Conservation (phyloP, 306 rosid species). For the Prunus mume region DNA sequence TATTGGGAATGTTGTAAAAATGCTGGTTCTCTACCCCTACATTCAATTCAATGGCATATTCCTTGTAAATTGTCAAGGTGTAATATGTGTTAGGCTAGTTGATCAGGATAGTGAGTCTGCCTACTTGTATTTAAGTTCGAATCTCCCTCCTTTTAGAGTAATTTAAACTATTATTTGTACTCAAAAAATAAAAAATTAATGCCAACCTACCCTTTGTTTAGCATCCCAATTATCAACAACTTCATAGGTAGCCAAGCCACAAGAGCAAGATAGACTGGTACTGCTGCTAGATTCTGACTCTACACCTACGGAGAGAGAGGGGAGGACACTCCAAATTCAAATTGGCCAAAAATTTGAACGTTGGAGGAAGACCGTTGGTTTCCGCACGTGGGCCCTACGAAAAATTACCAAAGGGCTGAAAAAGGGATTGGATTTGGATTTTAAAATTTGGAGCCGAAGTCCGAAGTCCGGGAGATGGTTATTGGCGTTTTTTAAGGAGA, state of each 20-base stretch:
- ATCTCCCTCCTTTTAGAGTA: too few relatives aligned
- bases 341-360: slow-evolving; percentile 16
- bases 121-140: too few relatives aligned
- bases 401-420: neutral
- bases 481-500: neutral
- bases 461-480: neutral
- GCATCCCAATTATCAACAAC: neutral
- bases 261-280: neutral
- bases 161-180: too few relatives aligned
- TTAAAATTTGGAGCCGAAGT: neutral
- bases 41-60: too few relatives aligned
- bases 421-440: neutral
- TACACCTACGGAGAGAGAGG: too few relatives aligned
- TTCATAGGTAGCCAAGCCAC: too few relatives aligned
- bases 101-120: accelerated
- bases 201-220: too few relatives aligned
- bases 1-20: too few relatives aligned
- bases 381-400: slow-evolving; percentile 34
- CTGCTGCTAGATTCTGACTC: neutral
- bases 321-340: slow-evolving; percentile 20
- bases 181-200: too few relatives aligned
- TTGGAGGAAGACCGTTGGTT: slow-evolving; percentile 15
- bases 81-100: too few relatives aligned
- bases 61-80: too few relatives aligned
- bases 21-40: too few relatives aligned